These are phyloP conservation scores for Candida cerambycidarum DNA, from an alignment of 805 yeast species.

Conservation along the genomic window DNA sequence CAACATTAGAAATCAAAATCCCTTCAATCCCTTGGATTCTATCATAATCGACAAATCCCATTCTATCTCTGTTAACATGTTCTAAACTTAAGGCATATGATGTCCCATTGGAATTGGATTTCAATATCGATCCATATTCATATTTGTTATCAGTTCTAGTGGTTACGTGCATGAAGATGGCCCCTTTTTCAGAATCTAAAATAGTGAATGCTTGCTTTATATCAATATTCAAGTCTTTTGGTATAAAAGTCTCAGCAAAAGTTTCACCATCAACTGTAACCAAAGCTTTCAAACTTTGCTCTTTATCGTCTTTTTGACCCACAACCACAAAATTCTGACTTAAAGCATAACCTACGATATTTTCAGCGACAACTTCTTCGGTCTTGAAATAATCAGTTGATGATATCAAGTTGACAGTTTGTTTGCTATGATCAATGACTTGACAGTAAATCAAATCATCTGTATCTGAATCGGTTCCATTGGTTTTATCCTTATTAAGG, in stretches of 20 bases:
- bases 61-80: conserved; percentile 68
- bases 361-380: conserved; percentile 46
- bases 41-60: conserved; percentile 88
- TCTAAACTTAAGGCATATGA: conserved; percentile 68
- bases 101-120: conserved; percentile 91
- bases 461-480: conserved; percentile 30
- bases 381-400: conserved; percentile 54
- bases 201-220: conserved; percentile 62
- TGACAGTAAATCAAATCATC: conserved; percentile 64
- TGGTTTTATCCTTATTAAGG: conserved; percentile 32
- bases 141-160: conserved; percentile 48
- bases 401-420: conserved; percentile 37
- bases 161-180: conserved; percentile 82
- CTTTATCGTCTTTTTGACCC: conserved; percentile 50
- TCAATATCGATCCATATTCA: conserved; percentile 78
- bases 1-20: conserved; percentile 70
- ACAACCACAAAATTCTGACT: conserved; percentile 72
- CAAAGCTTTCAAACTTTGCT: conserved; percentile 55
- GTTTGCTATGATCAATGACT: conserved; percentile 34
- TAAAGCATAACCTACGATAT: conserved; percentile 71
- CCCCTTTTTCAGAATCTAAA: conserved; percentile 66
- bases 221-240: conserved; percentile 57
- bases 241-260: conserved; percentile 80
- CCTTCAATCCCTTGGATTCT: conserved; percentile 84
- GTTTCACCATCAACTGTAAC: conserved; percentile 76